Conservation (phyloP, 768 basidiomycete species). For the Tylopilus plumbeoviolaceoides region DNA sequence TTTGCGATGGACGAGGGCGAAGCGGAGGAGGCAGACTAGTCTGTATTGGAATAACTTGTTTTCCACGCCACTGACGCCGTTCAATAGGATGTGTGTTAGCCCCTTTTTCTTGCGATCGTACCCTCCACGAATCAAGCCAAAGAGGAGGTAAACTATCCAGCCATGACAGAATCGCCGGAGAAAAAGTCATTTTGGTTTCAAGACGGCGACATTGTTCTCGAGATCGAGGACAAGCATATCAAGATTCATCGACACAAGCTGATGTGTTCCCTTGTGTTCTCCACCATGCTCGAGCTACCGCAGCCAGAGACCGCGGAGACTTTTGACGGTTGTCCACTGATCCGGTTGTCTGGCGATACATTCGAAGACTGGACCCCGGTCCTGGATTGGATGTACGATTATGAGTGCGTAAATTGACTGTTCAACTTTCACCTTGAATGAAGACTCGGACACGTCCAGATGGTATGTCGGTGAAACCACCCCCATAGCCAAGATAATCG, state of each 20-base stretch:
- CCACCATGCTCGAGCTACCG: slow-evolving; percentile 35
- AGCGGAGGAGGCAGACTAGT: slow-evolving; percentile 28
- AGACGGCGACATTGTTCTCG: slow-evolving; percentile 36
- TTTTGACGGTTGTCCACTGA: slow-evolving; percentile 31
- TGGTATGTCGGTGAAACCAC: no score
- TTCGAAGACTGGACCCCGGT: slow-evolving; percentile 29
- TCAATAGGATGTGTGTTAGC: background rate
- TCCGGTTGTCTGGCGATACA: slow-evolving; percentile 25
- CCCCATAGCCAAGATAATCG: no score
- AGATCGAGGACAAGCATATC: slow-evolving; percentile 19
- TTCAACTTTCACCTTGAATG: no score
- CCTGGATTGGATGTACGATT: slow-evolving; percentile 31
- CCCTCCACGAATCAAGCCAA: background rate
- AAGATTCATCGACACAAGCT: slow-evolving; percentile 26
- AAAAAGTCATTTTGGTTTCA: slow-evolving; percentile 25
- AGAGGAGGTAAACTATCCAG: no score
- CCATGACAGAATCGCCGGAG: background rate
- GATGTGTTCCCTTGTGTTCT: slow-evolving; percentile 26
- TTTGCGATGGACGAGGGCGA: slow-evolving; percentile 47
- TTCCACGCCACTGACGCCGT: slow-evolving; percentile 4
- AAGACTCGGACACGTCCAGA: no score
- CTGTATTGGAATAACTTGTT: background rate
- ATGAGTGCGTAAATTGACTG: no score
- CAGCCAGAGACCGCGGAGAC: slow-evolving; percentile 28
- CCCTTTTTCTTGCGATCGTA: background rate